These are phyloP conservation scores for Lepiota subincarnata DNA, from an alignment of 768 basidiomycete species.

Conservation along the genomic window DNA sequence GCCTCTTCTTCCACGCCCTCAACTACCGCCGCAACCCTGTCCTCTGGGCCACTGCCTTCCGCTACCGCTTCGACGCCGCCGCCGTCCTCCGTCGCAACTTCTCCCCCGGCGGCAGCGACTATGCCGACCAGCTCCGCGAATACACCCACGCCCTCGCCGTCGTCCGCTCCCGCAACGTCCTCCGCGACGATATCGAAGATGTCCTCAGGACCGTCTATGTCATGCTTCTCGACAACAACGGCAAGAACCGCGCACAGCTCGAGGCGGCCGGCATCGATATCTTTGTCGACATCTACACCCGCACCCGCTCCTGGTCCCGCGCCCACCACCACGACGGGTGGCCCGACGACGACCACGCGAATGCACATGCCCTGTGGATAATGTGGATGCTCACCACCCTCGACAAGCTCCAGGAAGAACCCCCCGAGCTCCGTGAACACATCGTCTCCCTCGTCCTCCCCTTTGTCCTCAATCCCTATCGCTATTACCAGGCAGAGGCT, in stretches of 20 bases:
- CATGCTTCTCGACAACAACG: constrained; percentile 66
- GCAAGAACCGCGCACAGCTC: constrained; percentile 57
- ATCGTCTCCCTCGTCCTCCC: constrained; percentile 27
- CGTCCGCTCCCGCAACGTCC: constrained; percentile 23
- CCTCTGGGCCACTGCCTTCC: constrained; percentile 54
- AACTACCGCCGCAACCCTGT: constrained; percentile 21
- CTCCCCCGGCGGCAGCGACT: constrained; percentile 26
- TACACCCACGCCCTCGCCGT: constrained; percentile 36
- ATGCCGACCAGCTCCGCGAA: constrained; percentile 30
- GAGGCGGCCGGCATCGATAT: constrained; percentile 43
- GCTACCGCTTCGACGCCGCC: constrained; percentile 49
- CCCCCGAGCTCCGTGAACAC: constrained; percentile 20
- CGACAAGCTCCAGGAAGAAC: constrained; percentile 27
- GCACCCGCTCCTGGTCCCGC: constrained; percentile 41
- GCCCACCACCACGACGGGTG: constrained; percentile 40
- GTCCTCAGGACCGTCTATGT: constrained; percentile 30
- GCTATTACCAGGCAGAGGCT: constrained; percentile 46
- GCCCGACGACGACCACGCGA: constrained; percentile 48
- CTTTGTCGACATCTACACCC: constrained; percentile 43
- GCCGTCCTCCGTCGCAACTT: constrained; percentile 51
- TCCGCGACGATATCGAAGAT: constrained; percentile 25
- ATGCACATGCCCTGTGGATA: constrained; percentile 57
- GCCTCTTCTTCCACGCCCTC: constrained; percentile 34
- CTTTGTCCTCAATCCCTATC: constrained; percentile 40
- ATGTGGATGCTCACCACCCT: constrained; percentile 51